A percentile compares a stretch with the other conserved stretches of the same genome.
Evolutionary conservation across 495 filamentous ascomycete genomes (phyloP).

Genomic region (Penicillium ochrochloron): DNA sequence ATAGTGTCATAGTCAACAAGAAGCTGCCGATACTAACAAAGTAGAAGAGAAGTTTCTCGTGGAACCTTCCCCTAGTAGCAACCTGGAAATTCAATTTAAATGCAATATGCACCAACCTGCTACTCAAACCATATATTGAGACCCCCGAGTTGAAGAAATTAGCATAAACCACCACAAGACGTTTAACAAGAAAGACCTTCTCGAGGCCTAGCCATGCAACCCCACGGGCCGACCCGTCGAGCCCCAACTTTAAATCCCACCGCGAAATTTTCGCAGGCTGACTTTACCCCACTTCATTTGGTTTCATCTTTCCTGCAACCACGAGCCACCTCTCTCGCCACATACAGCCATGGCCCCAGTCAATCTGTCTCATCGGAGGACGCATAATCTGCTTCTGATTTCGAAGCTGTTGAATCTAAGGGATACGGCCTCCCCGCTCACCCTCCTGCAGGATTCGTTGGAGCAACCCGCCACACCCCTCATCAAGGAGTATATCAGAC

Average conservation of each 20-base stretch:
- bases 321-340: not conserved
- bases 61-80: not conserved
- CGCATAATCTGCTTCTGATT: conserved; percentile 85
- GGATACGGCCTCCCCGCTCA: conserved; percentile 84
- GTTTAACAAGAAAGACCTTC: not conserved
- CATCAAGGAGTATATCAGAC: conserved; percentile 70
- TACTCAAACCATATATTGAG: not conserved
- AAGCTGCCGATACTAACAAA: too few species aligned
- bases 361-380: conserved; percentile 69
- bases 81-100: too few species aligned
- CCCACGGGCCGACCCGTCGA: conserved; percentile 41
- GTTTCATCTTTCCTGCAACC: conserved; percentile 17
- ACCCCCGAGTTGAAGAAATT: not conserved
- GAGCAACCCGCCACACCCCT: conserved; percentile 80
- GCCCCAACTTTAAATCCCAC: conserved; percentile 37
- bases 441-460: conserved; percentile 79
- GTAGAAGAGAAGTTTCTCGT: too few species aligned
- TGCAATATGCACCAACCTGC: not conserved
- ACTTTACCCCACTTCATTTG: conserved; percentile 32
- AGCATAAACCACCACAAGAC: not conserved
- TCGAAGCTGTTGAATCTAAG: conserved; percentile 79
- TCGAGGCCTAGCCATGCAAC: conserved; percentile 3
- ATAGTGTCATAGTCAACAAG: too few species aligned
- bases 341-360: conserved; percentile 38
- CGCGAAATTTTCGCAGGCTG: conserved; percentile 34